Percentiles rank a stretch among this genome's conserved stretches.
phyloP scores from a whole-genome alignment of 2,329 filamentous ascomycete species.

The Verticillium tricorpus region DNA sequence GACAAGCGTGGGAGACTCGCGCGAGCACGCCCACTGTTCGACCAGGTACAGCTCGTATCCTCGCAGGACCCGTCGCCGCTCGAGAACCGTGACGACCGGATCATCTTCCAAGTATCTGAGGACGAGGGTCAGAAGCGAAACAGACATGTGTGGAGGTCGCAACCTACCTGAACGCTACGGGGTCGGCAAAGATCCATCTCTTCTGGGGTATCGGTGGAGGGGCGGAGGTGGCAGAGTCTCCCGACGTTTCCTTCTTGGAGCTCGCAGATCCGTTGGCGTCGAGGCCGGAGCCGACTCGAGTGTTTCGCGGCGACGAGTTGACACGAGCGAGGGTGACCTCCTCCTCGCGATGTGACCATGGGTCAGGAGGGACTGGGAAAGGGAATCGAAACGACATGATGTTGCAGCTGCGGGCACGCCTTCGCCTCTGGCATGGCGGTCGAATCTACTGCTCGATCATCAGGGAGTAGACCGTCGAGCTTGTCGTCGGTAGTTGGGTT shows the following conservation, averaged over 20 bases:
- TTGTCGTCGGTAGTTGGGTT: background rate
- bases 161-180: slow-evolving; percentile 49
- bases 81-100: slow-evolving; percentile 66
- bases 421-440: background rate
- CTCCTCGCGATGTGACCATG: slow-evolving; percentile 30
- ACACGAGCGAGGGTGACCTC: slow-evolving; percentile 28
- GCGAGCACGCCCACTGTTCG: slow-evolving; percentile 96
- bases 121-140: background rate
- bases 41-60: slow-evolving; percentile 94
- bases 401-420: background rate
- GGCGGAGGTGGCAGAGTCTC: slow-evolving; percentile 8
- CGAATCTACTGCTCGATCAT: background rate
- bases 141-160: background rate
- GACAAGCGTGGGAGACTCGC: slow-evolving; percentile 82
- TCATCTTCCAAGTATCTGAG: slow-evolving; percentile 80
- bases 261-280: slow-evolving; percentile 7
- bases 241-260: slow-evolving; percentile 8
- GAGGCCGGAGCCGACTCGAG: slow-evolving; percentile 12
- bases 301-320: slow-evolving; percentile 21
- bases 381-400: slow-evolving; percentile 36
- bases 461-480: background rate
- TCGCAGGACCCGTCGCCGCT: slow-evolving; percentile 63
- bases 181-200: slow-evolving; percentile 53
- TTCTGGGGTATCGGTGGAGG: slow-evolving; percentile 28
- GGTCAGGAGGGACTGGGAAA: slow-evolving; percentile 23